These are phyloP conservation scores for Artemisia annua DNA, from an alignment of 129 eudicot genomes.

Conservation along the genomic window DNA sequence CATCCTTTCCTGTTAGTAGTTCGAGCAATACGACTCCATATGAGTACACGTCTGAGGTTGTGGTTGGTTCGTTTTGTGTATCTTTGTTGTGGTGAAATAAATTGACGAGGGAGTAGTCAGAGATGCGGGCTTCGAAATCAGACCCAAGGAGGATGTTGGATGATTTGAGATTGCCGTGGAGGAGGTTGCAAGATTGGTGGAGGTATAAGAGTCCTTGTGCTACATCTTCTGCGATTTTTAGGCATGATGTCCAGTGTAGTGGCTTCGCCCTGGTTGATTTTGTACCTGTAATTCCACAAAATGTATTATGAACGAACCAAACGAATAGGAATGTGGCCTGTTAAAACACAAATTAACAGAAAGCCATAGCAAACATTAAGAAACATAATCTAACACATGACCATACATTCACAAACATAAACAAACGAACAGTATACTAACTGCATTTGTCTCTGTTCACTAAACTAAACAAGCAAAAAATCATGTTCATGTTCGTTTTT, in stretches of 20 bases:
- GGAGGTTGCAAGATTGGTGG: slow-evolving; percentile 82
- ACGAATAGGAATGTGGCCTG: too few species aligned
- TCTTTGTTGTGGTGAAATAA: slow-evolving; percentile 38
- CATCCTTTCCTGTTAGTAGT: slow-evolving; percentile 63
- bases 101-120: slow-evolving; percentile 64
- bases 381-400: too few species aligned
- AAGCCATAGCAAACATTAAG: too few species aligned
- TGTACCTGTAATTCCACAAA: slow-evolving; percentile 44
- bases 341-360: too few species aligned
- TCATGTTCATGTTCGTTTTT: too few species aligned
- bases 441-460: too few species aligned
- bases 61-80: slow-evolving; percentile 41
- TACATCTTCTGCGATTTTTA: slow-evolving; percentile 89
- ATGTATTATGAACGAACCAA: too few species aligned
- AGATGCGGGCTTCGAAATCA: slow-evolving; percentile 81
- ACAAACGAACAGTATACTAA: too few species aligned
- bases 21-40: slow-evolving; percentile 74
- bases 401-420: too few species aligned
- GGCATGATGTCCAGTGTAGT: slow-evolving; percentile 91
- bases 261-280: slow-evolving; percentile 78
- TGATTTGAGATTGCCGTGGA: slow-evolving; percentile 85
- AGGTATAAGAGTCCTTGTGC: slow-evolving; percentile 86
- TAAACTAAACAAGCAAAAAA: too few species aligned
- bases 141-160: slow-evolving; percentile 85
- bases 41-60: slow-evolving; percentile 77